Base-by-base conservation (phyloP, 306 rosid species). In the Dryas octopetala region DNA sequence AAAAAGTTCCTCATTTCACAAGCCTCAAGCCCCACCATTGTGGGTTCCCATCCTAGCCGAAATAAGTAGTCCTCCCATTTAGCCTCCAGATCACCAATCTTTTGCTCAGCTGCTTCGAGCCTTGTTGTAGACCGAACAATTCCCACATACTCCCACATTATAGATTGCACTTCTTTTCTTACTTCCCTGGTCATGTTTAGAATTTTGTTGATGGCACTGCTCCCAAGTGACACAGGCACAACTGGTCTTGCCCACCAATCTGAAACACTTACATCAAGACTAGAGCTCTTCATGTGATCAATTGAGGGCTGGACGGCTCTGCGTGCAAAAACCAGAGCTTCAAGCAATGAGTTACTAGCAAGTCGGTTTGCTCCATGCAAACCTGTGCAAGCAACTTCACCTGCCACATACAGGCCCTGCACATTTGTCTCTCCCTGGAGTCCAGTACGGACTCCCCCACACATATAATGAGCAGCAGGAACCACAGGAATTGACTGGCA, bases 351-450 rank as follows among this genome's bases (percentile, higher is more conserved):
- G 85, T 95, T 95, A 84, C 97, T 91, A 73, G 98, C 98, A 65
- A 95, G 93, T 19, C 97, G 88, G 77, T 95, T 95, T 46, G 98
- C 98, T 59, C 98, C 98, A 52, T 95, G 97, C 87, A 95, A 79
- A 73, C 98, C 98, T 6, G 98, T 91, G 86, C 97, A 95, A 45
- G 98, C 98, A 49, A 91, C 97, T 88, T 95, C 97, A 45, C 98
- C 98, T 7, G 98, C 97, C 48, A 95, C 97, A 55, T 82, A 91
- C 59, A 95, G 82, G 60, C 97, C 97, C 52, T 16, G 73, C 9
- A 95, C 96, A 41, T 91, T 90, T 6, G 98, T 95, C 87, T 95
- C 96, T 48, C 96, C 98, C 41, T 87, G 87, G 62, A 95, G 98
- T 65, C 97, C 95, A 4, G 98, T 93, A 9, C 90, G 90, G 67